Evolutionary conservation across 2,329 filamentous ascomycete species (phyloP).

Genomic region (Cadophora sp.): DNA sequence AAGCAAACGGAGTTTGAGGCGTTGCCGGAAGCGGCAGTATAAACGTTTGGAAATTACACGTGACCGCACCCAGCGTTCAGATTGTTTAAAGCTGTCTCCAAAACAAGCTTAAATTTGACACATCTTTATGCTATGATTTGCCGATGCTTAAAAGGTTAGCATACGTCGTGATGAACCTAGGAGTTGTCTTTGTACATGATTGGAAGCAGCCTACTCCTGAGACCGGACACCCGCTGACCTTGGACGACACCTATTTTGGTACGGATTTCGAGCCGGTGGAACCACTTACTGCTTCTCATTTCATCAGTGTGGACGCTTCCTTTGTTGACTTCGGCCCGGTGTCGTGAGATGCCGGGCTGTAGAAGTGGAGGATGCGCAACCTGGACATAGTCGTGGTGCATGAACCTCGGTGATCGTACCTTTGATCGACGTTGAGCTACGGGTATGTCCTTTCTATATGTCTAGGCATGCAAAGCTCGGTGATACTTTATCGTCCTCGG

Average conservation of each 20-base stretch:
- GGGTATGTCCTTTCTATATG: too few species aligned
- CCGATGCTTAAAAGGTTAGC: neutral
- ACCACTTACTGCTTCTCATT: neutral
- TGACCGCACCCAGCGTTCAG: neutral
- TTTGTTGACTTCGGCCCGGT: neutral
- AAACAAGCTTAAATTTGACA: constrained; percentile 3
- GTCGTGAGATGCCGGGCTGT: neutral
- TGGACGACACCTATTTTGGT: neutral
- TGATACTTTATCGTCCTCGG: neutral
- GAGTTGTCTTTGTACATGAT: neutral
- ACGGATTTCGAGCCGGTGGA: neutral
- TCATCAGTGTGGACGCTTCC: neutral
- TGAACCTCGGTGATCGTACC: neutral
- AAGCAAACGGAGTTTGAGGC: constrained; percentile 9
- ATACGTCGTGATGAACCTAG: neutral
- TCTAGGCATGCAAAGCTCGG: too few species aligned
- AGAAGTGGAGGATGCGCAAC: neutral
- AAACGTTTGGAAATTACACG: neutral
- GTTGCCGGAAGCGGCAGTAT: neutral
- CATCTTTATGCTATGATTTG: neutral
- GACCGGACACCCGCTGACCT: neutral
- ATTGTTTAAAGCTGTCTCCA: neutral
- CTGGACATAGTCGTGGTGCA: neutral
- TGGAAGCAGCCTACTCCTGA: too few species aligned
- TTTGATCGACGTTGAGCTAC: neutral